Percentiles rank a stretch among this genome's conserved stretches.
These are phyloP conservation scores for Medicago ruthenica DNA, from an alignment of 306 rosid species.

Conservation along the genomic window DNA sequence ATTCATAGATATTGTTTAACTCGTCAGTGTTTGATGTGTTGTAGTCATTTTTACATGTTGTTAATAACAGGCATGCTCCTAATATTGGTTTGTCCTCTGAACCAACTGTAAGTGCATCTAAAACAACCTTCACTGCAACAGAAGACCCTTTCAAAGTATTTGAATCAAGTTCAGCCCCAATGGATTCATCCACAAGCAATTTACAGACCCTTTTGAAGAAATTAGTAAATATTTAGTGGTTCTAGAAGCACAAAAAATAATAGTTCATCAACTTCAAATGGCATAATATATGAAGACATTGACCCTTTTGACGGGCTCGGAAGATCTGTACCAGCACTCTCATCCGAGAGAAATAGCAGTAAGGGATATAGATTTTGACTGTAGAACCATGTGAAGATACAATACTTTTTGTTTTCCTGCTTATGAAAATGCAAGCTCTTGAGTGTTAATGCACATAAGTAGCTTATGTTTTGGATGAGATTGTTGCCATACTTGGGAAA, in stretches of 20 bases:
- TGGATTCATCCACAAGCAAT: constrained; percentile 57
- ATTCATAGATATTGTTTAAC: constrained; percentile 36
- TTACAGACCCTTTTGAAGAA: constrained; percentile 74
- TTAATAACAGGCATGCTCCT: constrained; percentile 68
- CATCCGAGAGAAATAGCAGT: constrained; percentile 67
- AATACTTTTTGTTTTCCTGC: too few relatives aligned
- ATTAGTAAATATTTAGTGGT: constrained; percentile 65
- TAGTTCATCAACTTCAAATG: constrained; percentile 63
- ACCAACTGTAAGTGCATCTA: constrained; percentile 55
- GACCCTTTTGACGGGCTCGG: constrained; percentile 94
- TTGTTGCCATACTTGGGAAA: too few relatives aligned
- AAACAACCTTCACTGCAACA: constrained; percentile 57
- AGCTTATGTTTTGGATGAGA: too few relatives aligned
- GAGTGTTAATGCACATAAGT: too few relatives aligned
- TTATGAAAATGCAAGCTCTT: too few relatives aligned
- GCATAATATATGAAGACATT: constrained; percentile 61
- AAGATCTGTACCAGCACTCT: constrained; percentile 76
- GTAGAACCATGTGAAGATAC: too few relatives aligned
- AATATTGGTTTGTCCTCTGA: constrained; percentile 68
- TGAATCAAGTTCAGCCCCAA: constrained; percentile 58
- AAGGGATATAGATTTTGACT: constrained; percentile 36
- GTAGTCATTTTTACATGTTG: constrained; percentile 32
- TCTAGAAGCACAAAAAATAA: constrained; percentile 63
- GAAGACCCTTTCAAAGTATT: constrained; percentile 74
- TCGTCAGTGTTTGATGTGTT: constrained; percentile 24